Base-by-base conservation (phyloP, 805 yeast genomes). In the Metschnikowia proteae region DNA sequence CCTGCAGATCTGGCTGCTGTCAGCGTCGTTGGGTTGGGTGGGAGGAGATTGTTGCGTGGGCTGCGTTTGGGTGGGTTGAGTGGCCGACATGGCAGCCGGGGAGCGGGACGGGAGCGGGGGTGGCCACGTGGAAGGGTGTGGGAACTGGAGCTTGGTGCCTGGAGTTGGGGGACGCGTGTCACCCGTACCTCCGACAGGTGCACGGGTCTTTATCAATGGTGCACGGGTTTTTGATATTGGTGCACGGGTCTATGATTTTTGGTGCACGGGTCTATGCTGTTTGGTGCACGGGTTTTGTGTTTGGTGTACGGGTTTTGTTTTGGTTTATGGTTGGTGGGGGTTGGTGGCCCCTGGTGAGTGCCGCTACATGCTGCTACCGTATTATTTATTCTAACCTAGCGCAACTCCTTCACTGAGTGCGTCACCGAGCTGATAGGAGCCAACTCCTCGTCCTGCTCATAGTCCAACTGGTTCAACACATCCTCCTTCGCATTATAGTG, bases 401-500 rank as follows among this genome's bases (percentile, higher is more conserved):
- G 48, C 48, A 46, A 46, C 43, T 40, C 43, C 43, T 40, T 56
- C 47, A 49, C 51, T 7, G 60, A 54, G 39, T 57, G 53, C 6
- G 50, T 50, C 42, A 54, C 43, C 2, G 62, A 59, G 9, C 51
- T 39, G n/a, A 52, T 50, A 0, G 55, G 55, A 10, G 47, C 54
- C 26, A 52, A 47, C 4, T 38, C 45, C 22, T 28, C 47, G n/a
- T 54, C 56, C 23, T 54, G 52, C 10, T 41, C 33, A 50, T 62
- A 66, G 50, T 80, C 84, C 57, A 83, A 67, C 31, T 66, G 69
- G 63, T 82, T 82, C 67, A 79, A 70, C 53, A 72, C 80, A 51
- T 81, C 86, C 65, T 82, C 88, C 49, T 67, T 68, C 26, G 67
- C 64, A 60, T 83, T 82, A 65, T 77, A 80, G 52, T 71, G 74